These are phyloP conservation scores for Nemania diffusa DNA, from an alignment of 2,329 filamentous ascomycete genomes.

Conservation along the genomic window DNA sequence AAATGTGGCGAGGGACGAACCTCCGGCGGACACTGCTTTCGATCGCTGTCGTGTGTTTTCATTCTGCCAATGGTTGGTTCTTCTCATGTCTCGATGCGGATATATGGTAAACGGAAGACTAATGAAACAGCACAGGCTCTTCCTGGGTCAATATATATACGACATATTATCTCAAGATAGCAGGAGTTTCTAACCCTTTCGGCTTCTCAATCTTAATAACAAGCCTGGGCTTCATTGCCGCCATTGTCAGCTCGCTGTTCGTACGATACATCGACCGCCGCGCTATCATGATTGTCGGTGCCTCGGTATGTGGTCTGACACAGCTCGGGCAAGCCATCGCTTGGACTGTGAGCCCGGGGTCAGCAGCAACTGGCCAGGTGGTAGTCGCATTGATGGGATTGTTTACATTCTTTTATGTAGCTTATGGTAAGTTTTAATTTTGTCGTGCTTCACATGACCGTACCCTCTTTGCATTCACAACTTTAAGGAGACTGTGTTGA, in stretches of 20 bases:
- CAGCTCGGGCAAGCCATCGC: slow-evolving; percentile 50
- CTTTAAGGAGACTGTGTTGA: slow-evolving; percentile 16
- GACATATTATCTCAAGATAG: slow-evolving; percentile 49
- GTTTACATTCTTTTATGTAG: slow-evolving; percentile 51
- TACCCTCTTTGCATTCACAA: slow-evolving; percentile 7
- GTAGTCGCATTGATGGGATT: slow-evolving; percentile 49
- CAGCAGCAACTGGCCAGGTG: slow-evolving; percentile 41
- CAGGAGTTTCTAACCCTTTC: slow-evolving; percentile 50
- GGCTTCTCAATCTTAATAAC: slow-evolving; percentile 51
- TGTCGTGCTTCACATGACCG: background rate
- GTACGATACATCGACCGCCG: slow-evolving; percentile 49
- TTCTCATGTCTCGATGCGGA: background rate
- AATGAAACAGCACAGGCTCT: slow-evolving; percentile 39
- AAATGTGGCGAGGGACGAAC: slow-evolving; percentile 50
- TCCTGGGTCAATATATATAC: slow-evolving; percentile 49
- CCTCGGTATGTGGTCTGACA: slow-evolving; percentile 48
- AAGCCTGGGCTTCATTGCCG: slow-evolving; percentile 49
- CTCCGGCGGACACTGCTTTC: slow-evolving; percentile 47
- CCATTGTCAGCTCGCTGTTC: slow-evolving; percentile 47
- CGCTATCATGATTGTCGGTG: slow-evolving; percentile 47
- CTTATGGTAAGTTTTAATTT: slow-evolving; percentile 42
- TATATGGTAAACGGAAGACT: slow-evolving; percentile 5
- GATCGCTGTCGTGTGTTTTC: slow-evolving; percentile 49
- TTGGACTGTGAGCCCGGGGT: slow-evolving; percentile 46
- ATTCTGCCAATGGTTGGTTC: slow-evolving; percentile 48